A percentile compares a stretch with the other conserved stretches of the same genome.
phyloP scores from a whole-genome alignment of 441 rosid species.

The Theobroma grandiflorum region DNA sequence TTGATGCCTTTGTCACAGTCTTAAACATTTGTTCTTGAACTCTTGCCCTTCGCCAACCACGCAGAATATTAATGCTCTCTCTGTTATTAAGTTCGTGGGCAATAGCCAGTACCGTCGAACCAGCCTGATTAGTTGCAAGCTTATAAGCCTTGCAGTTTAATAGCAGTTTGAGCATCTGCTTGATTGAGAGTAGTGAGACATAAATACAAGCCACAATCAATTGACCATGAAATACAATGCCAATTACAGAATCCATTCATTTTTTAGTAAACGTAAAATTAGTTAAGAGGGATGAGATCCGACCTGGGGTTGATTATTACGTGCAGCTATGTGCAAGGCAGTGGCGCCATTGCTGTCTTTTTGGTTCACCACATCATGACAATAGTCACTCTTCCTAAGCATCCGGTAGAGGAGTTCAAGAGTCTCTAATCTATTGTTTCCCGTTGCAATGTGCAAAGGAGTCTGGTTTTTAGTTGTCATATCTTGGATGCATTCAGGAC shows the following conservation, averaged over 20 bases:
- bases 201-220: too few species aligned
- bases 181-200: too few species aligned
- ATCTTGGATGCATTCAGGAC: neutral
- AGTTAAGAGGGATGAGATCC: neutral
- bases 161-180: neutral
- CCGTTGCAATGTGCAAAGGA: neutral
- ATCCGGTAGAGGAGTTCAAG: neutral
- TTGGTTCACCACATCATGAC: neutral
- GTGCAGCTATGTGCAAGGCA: conserved; percentile 10
- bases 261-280: neutral
- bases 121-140: neutral
- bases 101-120: too few species aligned
- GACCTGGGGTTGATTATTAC: neutral
- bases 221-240: too few species aligned
- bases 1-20: too few species aligned
- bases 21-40: too few species aligned
- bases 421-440: neutral
- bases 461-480: neutral
- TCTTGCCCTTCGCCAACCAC: too few species aligned
- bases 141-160: neutral
- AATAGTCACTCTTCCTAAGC: neutral
- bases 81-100: too few species aligned
- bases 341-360: neutral
- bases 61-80: too few species aligned
- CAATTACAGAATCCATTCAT: neutral